These are phyloP conservation scores for Psophocarpus tetragonolobus DNA, from an alignment of 306 rosid species.

Conservation along the genomic window DNA sequence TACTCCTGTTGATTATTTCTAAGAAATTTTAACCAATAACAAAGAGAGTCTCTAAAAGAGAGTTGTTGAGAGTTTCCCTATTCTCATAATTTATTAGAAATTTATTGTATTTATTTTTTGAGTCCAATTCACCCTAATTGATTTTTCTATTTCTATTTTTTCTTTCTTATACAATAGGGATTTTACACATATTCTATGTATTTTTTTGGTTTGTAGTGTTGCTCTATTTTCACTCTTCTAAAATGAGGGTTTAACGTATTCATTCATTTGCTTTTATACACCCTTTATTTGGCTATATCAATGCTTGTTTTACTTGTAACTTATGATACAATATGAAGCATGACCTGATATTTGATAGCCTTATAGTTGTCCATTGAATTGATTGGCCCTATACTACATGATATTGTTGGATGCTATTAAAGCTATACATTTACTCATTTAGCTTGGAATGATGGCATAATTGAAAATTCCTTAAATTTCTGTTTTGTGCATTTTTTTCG, in stretches of 20 bases:
- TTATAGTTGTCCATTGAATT: not conserved
- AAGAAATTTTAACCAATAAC: no score
- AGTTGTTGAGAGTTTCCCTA: no score
- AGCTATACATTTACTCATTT: not conserved
- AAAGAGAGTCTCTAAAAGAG: no score
- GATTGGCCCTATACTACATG: not conserved
- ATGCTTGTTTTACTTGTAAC: not conserved
- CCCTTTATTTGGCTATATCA: constrained; percentile 1
- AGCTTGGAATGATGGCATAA: not conserved
- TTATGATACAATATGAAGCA: no score
- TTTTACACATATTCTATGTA: not conserved
- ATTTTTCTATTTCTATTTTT: not conserved
- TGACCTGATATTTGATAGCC: not conserved
- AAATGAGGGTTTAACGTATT: not conserved
- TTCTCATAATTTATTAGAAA: no score
- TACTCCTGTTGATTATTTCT: no score
- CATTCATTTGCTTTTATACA: not conserved
- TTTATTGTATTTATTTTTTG: no score
- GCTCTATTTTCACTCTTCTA: not conserved
- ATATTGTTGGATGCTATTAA: not conserved
- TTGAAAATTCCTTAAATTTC: not conserved
- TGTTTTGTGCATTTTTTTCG: not conserved
- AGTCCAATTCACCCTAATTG: no score
- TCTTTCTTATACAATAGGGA: not conserved
- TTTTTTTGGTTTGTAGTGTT: not conserved